Base-by-base conservation (phyloP, 306 rosid species). In the Arachis hypogaea region DNA sequence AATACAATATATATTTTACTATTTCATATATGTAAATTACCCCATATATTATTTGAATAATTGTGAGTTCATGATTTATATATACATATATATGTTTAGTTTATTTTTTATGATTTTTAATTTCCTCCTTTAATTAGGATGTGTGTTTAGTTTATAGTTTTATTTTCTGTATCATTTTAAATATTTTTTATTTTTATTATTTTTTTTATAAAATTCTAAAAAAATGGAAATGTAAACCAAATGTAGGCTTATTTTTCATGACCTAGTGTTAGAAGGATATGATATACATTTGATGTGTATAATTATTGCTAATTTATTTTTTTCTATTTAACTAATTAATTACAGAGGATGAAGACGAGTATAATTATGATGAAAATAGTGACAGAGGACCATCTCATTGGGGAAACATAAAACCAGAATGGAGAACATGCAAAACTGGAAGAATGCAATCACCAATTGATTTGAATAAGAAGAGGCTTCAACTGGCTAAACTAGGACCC, bases 391-490 rank as follows among this genome's bases (percentile, higher is more conserved):
- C 98, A 10, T 28, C 7, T 11, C 63, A 69, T 1, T 93, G 98
- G 98, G 97, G 95, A 44, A 47, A 77, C 10, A 77, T 93, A 18
- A 84, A 47, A 22, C 76, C 68, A 0, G 91, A 93, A 56, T 90
- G 98, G 98, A 71, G 69, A 3, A 0, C 9, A 28, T 93, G 97
- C 36, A 86, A 72, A 44, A 68, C 4, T 40, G 98, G 98, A 46
- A 9, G 74, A 9, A 76, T 85, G 95, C 98, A 93, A 78, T 93
- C 98, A 2, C 98, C 98, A 0, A 88, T 93, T 9, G 87, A 87
- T 83, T 18, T 93, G 28, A 28, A 58, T 41, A 75, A 84, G 73
- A 14, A 73, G 28, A 84, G 75, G 49, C 93, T 90, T 67, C 71
- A 85, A 74, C 44, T 81, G 3, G 83, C 80, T 3, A 45, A 0